phyloP scores from a whole-genome alignment of 73 alveolate genomes.

The Breviolum minutum region DNA sequence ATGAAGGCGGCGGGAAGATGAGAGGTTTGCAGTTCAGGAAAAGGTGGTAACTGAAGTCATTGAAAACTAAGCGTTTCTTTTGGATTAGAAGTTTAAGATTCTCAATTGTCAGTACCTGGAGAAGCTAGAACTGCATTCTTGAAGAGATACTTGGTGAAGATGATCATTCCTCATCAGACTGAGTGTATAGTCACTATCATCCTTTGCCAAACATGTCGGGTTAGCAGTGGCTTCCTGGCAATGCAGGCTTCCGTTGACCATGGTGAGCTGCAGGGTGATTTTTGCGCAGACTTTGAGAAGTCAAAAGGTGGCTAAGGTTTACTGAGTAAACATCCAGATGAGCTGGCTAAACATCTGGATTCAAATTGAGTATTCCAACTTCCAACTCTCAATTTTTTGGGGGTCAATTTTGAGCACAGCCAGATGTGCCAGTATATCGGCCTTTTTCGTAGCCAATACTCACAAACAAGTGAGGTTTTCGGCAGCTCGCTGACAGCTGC shows the following conservation, averaged over 20 bases:
- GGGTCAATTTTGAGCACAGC: no score
- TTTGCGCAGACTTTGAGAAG: conserved; percentile 34
- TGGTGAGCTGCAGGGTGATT: conserved; percentile 91
- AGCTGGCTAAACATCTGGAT: neutral
- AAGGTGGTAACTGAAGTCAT: neutral
- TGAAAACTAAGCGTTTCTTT: neutral
- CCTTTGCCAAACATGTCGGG: no score
- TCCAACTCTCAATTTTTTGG: no score
- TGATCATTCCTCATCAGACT: neutral
- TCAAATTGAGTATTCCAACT: no score
- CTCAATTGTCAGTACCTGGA: neutral
- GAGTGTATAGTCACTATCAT: no score
- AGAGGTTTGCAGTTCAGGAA: neutral
- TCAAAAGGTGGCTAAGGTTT: neutral
- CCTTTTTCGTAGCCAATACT: no score
- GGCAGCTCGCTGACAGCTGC: no score
- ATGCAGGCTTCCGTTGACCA: conserved; percentile 43
- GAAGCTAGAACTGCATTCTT: neutral
- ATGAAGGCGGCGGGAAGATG: conserved; percentile 32
- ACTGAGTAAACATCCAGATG: neutral
- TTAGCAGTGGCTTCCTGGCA: no score
- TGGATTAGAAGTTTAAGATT: neutral
- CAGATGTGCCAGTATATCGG: no score
- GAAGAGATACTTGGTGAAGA: neutral
- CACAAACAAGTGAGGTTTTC: no score